These are phyloP conservation scores for Berberis vulgaris DNA, from an alignment of 164 flowering plant species.

Conservation along the genomic window DNA sequence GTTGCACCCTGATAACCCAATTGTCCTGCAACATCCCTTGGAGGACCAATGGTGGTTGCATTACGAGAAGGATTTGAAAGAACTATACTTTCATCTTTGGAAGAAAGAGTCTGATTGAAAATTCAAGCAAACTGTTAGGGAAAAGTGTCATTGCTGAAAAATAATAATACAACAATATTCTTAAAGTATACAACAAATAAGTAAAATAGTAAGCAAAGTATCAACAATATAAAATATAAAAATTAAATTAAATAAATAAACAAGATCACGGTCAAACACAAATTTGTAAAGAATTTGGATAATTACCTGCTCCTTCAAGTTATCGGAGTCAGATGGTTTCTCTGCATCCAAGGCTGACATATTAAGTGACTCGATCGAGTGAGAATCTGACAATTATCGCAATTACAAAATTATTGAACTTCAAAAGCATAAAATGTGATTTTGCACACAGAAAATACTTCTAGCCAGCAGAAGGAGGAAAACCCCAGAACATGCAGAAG, in stretches of 20 bases:
- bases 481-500: too few relatives aligned
- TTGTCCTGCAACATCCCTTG: constrained; percentile 31
- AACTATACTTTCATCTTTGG: constrained; percentile 42
- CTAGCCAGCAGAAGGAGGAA: too few relatives aligned
- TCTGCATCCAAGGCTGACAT: constrained; percentile 38
- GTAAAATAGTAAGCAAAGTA: too few relatives aligned
- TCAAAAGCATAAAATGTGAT: too few relatives aligned
- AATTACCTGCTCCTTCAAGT: constrained; percentile 54
- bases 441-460: too few relatives aligned
- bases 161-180: neutral
- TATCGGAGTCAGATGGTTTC: constrained; percentile 36
- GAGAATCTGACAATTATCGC: neutral
- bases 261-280: neutral
- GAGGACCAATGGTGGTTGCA: constrained; percentile 29
- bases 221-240: too few relatives aligned
- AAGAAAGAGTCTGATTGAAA: constrained; percentile 32
- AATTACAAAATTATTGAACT: too few relatives aligned
- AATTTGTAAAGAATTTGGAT: neutral
- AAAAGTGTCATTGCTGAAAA: neutral
- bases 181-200: too few relatives aligned
- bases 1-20: constrained; percentile 29
- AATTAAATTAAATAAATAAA: too few relatives aligned
- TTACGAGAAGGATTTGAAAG: constrained; percentile 45
- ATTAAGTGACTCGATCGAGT: constrained; percentile 25
- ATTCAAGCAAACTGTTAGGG: neutral